Evolutionary conservation across 2,329 filamentous ascomycete genomes (phyloP), one percentile per base, ranked within the genome.

Genomic region (Sporothrix humicola): DNA sequence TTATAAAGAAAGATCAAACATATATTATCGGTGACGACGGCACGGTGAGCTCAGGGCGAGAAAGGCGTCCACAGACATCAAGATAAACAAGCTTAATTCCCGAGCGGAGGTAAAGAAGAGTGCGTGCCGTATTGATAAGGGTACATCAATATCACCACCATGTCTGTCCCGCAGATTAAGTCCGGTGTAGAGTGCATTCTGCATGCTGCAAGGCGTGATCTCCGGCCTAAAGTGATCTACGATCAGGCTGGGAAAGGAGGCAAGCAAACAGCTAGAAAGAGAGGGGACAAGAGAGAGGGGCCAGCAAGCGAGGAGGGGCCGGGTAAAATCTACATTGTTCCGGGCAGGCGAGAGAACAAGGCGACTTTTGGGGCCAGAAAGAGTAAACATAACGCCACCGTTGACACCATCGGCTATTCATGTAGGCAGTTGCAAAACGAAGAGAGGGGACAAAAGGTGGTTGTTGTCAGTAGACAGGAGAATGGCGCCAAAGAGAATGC

Each of bases 101-200:
- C 37, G 37, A 65, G 59, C n/a, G 59, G 37, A 46, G 59, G 59
- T 46, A 65, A 46, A 20, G 37, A 20, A 46, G 20, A 23, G 15
- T 46, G n/a, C 17, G 42, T 61, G 26, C 58, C 31, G 26, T 42
- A 6, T 2, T 42, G 15, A 10, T 54, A 20, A 5, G 6, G 12
- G 48, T 2, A 6, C 15, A 52, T 7, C 54, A 59, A 61, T 61
- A 42, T 26, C n/a, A 8, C 6, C 31, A 15, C 42, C 8, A 61
- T 10, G 3, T 2, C 26, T 9, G 7, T 58, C 54, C 10, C 15
- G 23, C 23, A 58, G 31, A 15, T 17, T 44, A 66, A 26, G 61
- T 26, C 61, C 61, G 61, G 61, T 26, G 61, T 66, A 66, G 46
- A 66, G 61, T 66, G 61, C 4, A 26, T 66, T 13, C 12, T 37